Percentiles rank a stretch among this genome's conserved stretches.
phyloP scores from a whole-genome alignment of 768 basidiomycete species.

The Punctularia strigosozonata region DNA sequence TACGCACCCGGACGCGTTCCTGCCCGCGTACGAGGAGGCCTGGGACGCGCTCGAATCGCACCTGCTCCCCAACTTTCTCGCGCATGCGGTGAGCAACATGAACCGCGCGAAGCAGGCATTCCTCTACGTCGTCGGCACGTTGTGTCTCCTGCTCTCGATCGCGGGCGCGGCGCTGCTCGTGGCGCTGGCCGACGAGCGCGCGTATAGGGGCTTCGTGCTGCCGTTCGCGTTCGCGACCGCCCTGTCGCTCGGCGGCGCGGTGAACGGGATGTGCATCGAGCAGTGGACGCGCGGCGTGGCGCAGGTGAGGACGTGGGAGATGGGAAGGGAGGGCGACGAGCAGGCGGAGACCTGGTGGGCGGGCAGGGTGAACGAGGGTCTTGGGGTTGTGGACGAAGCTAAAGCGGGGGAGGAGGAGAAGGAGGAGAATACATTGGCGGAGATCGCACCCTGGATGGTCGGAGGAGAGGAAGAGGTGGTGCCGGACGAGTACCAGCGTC shows the following conservation, averaged over 20 bases:
- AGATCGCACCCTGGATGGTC: not conserved
- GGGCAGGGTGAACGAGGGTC: not conserved
- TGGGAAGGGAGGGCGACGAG: conserved; percentile 20
- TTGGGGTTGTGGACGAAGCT: not conserved
- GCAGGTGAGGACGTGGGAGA: conserved; percentile 28
- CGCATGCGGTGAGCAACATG: conserved; percentile 20
- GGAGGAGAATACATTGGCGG: not conserved
- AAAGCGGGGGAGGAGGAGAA: not conserved
- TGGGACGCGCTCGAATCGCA: conserved; percentile 19
- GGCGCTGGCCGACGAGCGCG: not conserved
- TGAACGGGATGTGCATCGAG: conserved; percentile 18
- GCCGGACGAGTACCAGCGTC: no score
- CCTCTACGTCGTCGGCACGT: conserved; percentile 20
- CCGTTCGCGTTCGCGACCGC: not conserved
- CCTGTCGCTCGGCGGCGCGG: conserved; percentile 15
- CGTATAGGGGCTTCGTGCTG: conserved; percentile 1
- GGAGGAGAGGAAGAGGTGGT: no score
- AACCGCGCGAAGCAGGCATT: conserved; percentile 24
- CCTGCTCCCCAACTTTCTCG: conserved; percentile 22
- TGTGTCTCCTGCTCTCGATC: conserved; percentile 16
- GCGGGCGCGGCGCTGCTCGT: conserved; percentile 12
- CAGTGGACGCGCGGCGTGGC: conserved; percentile 21
- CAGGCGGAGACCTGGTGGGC: conserved; percentile 9
- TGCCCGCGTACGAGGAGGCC: conserved; percentile 21
- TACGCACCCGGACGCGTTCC: conserved; percentile 28